Base-by-base conservation (phyloP, 441 rosid species). In the Pelargonium citronellum region DNA sequence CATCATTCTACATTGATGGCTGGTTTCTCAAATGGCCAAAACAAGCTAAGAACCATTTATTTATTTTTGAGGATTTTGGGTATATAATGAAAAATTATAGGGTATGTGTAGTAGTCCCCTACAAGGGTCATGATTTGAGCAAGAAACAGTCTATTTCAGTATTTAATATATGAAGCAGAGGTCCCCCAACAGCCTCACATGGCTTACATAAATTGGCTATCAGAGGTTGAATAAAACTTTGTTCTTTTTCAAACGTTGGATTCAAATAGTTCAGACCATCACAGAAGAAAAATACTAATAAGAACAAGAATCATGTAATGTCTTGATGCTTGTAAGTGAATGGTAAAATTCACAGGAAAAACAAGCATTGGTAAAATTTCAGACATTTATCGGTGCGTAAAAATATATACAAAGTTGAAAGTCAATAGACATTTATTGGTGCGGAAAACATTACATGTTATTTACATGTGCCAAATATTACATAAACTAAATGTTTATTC, bases 111-210 rank as follows among this genome's bases (percentile, higher is more conserved):
- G 83, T 55, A 77, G 83, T 75, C 75, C 77, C 75, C 76, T 67
- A 67, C 82, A 69, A 43, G 69, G 15, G 76, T 74, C 85, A 64
- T 66, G 66, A 51, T 70, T 76, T 65, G 77, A 68, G 73, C 60
- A 68, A 53, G 65, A 73, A 77, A 57, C 55, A 16, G 85, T 77
- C 82, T 46, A 61, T 65, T 79, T 81, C 78, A 67, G 15, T 74
- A 80, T 82, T 80, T 47, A 85, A 71, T 79, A 82, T 46, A 63
- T 7, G 68, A 78, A 51, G 64, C 61, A 60, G 30, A 64, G 49
- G 67, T 39, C 62, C 58, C 83, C 83, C 27, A 77, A 76, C 91
- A 81, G n/a, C 68, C 71, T 79, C 87, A 87, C 88, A 81, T 87
- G 89, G 85, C 79, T 75, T 68, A 57, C 84, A 83, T 30, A 39